These are phyloP conservation scores for Chlamydomonas asymmetrica DNA, from an alignment of 139 green algal species.

Conservation along the genomic window DNA sequence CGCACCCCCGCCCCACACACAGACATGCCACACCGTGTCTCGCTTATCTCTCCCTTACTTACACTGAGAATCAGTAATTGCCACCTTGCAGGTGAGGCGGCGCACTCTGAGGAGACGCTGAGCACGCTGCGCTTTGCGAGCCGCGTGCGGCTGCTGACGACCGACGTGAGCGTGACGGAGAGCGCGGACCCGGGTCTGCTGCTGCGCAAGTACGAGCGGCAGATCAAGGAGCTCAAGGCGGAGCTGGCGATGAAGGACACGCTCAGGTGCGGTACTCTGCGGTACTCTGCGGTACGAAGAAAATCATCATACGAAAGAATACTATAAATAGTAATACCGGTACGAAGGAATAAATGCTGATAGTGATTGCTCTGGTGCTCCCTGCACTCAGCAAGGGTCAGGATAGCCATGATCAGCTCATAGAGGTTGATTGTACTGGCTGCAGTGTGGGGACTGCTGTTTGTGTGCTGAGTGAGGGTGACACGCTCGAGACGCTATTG, in stretches of 20 bases:
- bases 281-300: background rate
- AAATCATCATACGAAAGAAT: background rate
- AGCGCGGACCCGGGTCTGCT: conserved; percentile 67
- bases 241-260: conserved; percentile 85
- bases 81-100: conserved; percentile 42
- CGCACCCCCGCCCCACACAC: no score
- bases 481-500: background rate
- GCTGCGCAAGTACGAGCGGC: conserved; percentile 65
- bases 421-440: no score
- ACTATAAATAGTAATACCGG: no score
- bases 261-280: conserved; percentile 51
- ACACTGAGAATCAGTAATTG: no score
- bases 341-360: no score
- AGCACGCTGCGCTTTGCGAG: conserved; percentile 77
- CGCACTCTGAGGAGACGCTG: conserved; percentile 73
- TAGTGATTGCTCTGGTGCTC: no score
- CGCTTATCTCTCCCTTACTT: no score
- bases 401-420: no score
- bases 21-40: no score
- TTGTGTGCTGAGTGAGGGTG: no score
- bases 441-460: no score
- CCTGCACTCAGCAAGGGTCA: no score
- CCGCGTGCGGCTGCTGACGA: conserved; percentile 51
- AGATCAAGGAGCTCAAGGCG: conserved; percentile 81
- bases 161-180: conserved; percentile 68